Evolutionary conservation across 805 yeast species (phyloP), one percentile per base, ranked within the genome.

Genomic region (Pichia scutulata): DNA sequence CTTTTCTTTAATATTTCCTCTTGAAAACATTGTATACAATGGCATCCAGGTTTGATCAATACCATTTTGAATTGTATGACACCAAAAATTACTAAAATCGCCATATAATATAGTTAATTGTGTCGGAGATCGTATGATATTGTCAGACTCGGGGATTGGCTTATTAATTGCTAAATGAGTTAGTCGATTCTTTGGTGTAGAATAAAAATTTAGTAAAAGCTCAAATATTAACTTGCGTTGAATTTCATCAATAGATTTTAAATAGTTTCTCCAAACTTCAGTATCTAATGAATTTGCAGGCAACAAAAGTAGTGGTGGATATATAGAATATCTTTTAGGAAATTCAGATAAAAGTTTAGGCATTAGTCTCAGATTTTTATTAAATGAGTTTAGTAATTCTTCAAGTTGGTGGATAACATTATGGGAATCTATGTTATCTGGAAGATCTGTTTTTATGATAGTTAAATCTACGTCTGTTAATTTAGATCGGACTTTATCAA

Each of bases 1-100:
- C 63, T 88, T 88, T 60, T 88, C 96, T 55, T 84, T 84, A 57
- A 89, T 78, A 62, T 88, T 88, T 1, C 96, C 96, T 19, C 96
- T 66, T 45, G 90, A 82, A 62, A 89, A 89, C 96, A 88, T 88
- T 2, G 95, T 86, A 60, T 80, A 83, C 49, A 74, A 63, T 2
- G 96, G 96, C 7, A 92, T 87, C 96, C 96, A 88, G 10, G 76
- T 73, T 60, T 88, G 96, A 54, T 63, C 70, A 3, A 88, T 79
- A 2, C 89, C 89, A 62, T 89, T 86, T 59, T 88, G 96, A 2
- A 71, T 66, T 1, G 74, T 73, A 12, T 72, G 65, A 57, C 89
- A 85, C 96, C 96, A 88, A 57, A 88, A 77, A 0, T 86, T 84
- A 0, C 87, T 89, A 65, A 85, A 84, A 47, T 80, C 78, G 0